Conservation (phyloP, 2,329 filamentous ascomycete genomes). For the Fusarium vanettenii region DNA sequence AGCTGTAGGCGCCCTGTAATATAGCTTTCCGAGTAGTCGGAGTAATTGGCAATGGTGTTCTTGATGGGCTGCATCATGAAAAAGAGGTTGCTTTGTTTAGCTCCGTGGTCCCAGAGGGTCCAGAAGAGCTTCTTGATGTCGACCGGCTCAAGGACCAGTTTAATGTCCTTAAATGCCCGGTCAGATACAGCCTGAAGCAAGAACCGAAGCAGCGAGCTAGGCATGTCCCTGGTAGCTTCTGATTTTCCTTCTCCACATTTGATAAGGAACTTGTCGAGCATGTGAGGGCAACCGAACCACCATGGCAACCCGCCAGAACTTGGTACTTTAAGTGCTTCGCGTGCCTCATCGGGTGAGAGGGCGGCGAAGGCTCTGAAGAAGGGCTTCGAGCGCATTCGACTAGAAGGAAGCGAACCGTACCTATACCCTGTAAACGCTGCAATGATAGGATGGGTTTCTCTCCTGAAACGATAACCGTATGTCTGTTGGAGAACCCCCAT, state of each 20-base stretch:
- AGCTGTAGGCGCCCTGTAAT: neutral
- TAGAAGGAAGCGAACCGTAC: neutral
- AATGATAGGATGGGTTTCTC: no score
- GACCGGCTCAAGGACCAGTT: neutral
- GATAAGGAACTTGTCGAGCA: neutral
- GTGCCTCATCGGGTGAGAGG: neutral
- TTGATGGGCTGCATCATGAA: neutral
- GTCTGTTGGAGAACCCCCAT: neutral
- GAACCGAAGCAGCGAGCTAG: neutral
- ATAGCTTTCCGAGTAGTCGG: no score
- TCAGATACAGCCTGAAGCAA: neutral
- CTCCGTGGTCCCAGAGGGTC: neutral
- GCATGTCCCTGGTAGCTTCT: no score
- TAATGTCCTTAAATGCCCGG: no score
- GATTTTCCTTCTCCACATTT: neutral
- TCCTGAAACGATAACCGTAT: neutral
- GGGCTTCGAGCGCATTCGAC: neutral
- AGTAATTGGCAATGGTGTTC: no score
- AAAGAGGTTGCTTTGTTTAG: neutral
- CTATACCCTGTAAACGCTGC: no score
- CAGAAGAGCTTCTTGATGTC: neutral
- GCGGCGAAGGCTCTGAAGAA: neutral
- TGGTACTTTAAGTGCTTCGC: neutral
- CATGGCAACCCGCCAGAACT: neutral
- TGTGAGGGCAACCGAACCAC: neutral